Percentiles rank a stretch among this genome's conserved stretches.
These are phyloP conservation scores for Datura wrightii DNA, from an alignment of 257 asterid species.

Conservation along the genomic window DNA sequence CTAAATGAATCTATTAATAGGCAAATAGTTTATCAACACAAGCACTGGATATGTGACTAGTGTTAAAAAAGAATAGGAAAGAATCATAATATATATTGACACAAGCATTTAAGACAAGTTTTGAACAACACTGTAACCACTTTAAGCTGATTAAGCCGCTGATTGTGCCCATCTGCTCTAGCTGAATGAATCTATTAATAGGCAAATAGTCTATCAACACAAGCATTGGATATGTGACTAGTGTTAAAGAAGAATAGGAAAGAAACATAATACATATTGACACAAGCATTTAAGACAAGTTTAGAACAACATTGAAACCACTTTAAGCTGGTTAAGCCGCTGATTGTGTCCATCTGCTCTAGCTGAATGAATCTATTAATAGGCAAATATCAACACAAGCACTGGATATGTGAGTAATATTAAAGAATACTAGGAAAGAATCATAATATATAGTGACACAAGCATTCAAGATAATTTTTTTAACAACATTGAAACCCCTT, in stretches of 20 bases:
- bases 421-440: not conserved
- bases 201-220: too few relatives aligned
- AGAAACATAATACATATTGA: not conserved
- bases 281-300: not conserved
- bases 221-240: too few relatives aligned
- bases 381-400: constrained; percentile 1
- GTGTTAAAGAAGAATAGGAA: not conserved
- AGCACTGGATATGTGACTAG: not conserved
- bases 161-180: not conserved
- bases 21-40: not conserved
- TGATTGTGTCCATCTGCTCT: not conserved
- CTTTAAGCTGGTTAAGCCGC: not conserved
- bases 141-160: constrained; percentile 22
- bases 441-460: not conserved
- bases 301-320: not conserved
- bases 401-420: not conserved
- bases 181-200: not conserved
- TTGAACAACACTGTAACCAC: not conserved
- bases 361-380: not conserved
- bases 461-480: not conserved
- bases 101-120: not conserved
- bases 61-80: not conserved
- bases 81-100: not conserved
- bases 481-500: constrained; percentile 11
- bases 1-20: not conserved